Conservation (phyloP, 2,329 filamentous ascomycete genomes). For the Trichoderma atroviride region DNA sequence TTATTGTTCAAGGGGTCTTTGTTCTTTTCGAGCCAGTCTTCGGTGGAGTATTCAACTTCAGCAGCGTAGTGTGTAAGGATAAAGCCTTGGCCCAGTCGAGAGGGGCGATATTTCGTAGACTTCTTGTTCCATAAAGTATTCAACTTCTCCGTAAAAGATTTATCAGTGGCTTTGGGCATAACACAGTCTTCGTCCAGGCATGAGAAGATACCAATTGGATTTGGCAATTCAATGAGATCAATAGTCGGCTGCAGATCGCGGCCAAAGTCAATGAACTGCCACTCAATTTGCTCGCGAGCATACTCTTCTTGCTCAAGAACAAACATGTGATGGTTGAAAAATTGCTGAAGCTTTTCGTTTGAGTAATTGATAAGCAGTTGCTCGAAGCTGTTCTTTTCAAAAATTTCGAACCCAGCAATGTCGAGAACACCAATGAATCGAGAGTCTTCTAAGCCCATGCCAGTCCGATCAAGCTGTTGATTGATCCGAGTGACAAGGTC, state of each 20-base stretch:
- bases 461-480: slow-evolving; percentile 82
- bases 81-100: slow-evolving; percentile 87
- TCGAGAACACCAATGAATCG: slow-evolving; percentile 97
- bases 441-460: slow-evolving; percentile 81
- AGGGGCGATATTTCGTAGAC: slow-evolving; percentile 87
- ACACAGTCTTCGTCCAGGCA: slow-evolving; percentile 97
- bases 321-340: slow-evolving; percentile 99
- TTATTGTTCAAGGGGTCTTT: slow-evolving; percentile 99
- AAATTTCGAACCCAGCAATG: slow-evolving; percentile 99
- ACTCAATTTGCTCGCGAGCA: slow-evolving; percentile 95
- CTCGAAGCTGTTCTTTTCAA: slow-evolving; percentile 97
- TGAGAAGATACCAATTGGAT: slow-evolving; percentile 98
- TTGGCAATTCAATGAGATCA: slow-evolving; percentile 91
- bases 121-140: slow-evolving; percentile 96
- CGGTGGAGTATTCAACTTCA: slow-evolving; percentile 94
- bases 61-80: slow-evolving; percentile 96
- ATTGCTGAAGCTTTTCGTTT: slow-evolving; percentile 98
- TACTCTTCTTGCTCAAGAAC: slow-evolving; percentile 98
- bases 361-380: slow-evolving; percentile 99
- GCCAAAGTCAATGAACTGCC: slow-evolving; percentile 99
- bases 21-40: slow-evolving; percentile 97
- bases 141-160: slow-evolving; percentile 96
- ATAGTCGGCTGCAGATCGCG: slow-evolving; percentile 97
- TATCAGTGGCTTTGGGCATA: slow-evolving; percentile 98
- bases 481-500: slow-evolving; percentile 93